Conservation (phyloP, 345 rosid genomes). For the Brassica cretica region DNA sequence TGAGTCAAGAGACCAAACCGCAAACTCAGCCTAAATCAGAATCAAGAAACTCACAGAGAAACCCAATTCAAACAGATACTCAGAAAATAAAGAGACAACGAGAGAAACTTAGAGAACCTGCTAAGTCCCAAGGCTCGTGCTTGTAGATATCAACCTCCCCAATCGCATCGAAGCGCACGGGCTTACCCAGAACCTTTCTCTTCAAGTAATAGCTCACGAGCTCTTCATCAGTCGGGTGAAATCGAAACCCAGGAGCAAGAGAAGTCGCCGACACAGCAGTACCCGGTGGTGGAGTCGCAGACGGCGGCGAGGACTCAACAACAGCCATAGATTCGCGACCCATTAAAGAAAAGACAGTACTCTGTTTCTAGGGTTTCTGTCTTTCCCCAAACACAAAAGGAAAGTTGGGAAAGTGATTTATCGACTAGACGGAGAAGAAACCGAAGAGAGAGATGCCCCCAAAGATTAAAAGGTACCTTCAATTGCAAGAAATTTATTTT, state of each 20-base stretch:
- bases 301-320: conserved; percentile 25
- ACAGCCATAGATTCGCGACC: conserved; percentile 41
- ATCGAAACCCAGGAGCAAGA: conserved; percentile 93
- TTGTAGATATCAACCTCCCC: conserved; percentile 86
- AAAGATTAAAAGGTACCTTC: conserved; percentile 54
- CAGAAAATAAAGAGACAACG: too few relatives aligned
- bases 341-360: conserved; percentile 35
- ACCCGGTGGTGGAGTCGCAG: conserved; percentile 21
- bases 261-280: conserved; percentile 48
- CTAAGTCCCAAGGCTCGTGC: conserved; percentile 85
- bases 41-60: conserved; percentile 6
- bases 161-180: conserved; percentile 76
- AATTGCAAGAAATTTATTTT: conserved; percentile 71
- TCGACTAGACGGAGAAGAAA: conserved; percentile 58
- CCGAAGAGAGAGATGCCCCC: conserved; percentile 11
- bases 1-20: neutral
- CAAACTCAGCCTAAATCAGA: conserved; percentile 23
- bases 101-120: conserved; percentile 45
- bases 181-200: conserved; percentile 68
- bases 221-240: conserved; percentile 94
- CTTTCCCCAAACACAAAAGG: neutral
- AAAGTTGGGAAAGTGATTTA: conserved; percentile 33
- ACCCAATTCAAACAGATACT: conserved; percentile 20
- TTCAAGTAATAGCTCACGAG: conserved; percentile 82
- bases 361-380: conserved; percentile 19